Conservation (phyloP, 805 yeast genomes). For the Candida vaughaniae region DNA sequence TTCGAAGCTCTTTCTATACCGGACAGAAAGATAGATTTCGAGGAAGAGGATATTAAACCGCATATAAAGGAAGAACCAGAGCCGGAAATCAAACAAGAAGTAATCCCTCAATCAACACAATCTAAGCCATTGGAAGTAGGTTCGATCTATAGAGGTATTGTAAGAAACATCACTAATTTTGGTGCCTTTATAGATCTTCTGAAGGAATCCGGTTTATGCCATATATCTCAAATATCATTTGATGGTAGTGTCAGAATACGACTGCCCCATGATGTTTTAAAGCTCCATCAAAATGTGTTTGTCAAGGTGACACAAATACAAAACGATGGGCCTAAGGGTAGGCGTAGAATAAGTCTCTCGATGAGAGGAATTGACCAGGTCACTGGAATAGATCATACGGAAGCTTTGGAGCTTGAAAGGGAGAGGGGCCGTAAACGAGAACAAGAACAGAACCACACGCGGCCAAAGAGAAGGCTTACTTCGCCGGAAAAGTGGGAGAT, state of each 20-base stretch:
- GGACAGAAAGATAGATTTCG: slow-evolving; percentile 13
- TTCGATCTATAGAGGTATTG: slow-evolving; percentile 57
- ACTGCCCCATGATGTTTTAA: slow-evolving; percentile 59
- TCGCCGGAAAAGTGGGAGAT: slow-evolving; percentile 93
- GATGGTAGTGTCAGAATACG: slow-evolving; percentile 44
- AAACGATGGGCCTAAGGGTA: slow-evolving; percentile 33
- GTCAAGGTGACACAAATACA: slow-evolving; percentile 50
- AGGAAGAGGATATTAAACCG: slow-evolving; percentile 4
- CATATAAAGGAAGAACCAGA: not conserved
- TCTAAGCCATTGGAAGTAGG: slow-evolving; percentile 33
- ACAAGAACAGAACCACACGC: slow-evolving; percentile 11
- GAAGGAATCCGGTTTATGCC: slow-evolving; percentile 61
- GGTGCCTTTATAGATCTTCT: slow-evolving; percentile 74
- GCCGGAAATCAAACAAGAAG: not conserved
- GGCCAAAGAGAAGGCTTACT: slow-evolving; percentile 49
- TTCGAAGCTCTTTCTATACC: slow-evolving; percentile 16
- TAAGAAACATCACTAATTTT: slow-evolving; percentile 58
- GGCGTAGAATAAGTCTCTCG: slow-evolving; percentile 50
- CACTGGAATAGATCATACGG: slow-evolving; percentile 49
- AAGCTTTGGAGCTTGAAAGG: slow-evolving; percentile 16
- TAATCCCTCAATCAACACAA: not conserved
- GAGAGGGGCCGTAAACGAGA: slow-evolving; percentile 13
- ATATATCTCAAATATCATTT: slow-evolving; percentile 64
- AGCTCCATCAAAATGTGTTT: slow-evolving; percentile 58
- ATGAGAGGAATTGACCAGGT: slow-evolving; percentile 73